Conservation (phyloP, 2,329 filamentous ascomycete species). For the Magnaporthiopsis rhizophila region DNA sequence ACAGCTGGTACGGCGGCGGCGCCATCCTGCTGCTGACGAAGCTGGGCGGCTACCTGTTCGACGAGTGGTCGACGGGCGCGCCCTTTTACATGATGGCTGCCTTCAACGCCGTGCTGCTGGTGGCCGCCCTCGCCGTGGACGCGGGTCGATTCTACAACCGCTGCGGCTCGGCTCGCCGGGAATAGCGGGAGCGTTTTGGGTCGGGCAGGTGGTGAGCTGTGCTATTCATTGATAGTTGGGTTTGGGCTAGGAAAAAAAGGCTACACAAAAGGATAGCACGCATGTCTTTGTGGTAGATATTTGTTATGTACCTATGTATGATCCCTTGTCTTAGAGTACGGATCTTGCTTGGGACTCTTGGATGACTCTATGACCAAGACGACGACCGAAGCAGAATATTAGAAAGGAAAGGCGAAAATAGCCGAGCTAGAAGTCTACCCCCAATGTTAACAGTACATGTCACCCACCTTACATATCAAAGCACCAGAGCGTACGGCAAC, state of each 20-base stretch:
- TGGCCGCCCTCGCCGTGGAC: constrained; percentile 45
- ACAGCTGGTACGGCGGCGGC: constrained; percentile 81
- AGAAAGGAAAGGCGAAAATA: too few relatives aligned
- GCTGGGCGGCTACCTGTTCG: constrained; percentile 79
- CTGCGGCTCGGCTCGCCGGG: too few relatives aligned
- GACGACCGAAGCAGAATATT: too few relatives aligned
- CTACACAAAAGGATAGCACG: background rate
- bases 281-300: background rate
- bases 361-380: too few relatives aligned
- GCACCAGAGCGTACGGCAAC: too few relatives aligned
- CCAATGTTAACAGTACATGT: too few relatives aligned
- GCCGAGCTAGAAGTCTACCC: background rate
- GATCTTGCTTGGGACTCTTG: background rate
- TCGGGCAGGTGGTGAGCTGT: too few relatives aligned
- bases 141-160: constrained; percentile 19
- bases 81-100: constrained; percentile 92
- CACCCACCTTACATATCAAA: too few relatives aligned
- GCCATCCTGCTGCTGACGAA: constrained; percentile 91
- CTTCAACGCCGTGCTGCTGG: constrained; percentile 71
- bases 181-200: too few relatives aligned
- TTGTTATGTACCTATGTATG: background rate
- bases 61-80: constrained; percentile 61
- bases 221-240: too few relatives aligned
- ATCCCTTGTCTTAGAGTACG: too few relatives aligned
- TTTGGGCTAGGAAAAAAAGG: background rate